Conservation (phyloP, 176 grass and related monocot genomes). For the Saccharum officinarum region DNA sequence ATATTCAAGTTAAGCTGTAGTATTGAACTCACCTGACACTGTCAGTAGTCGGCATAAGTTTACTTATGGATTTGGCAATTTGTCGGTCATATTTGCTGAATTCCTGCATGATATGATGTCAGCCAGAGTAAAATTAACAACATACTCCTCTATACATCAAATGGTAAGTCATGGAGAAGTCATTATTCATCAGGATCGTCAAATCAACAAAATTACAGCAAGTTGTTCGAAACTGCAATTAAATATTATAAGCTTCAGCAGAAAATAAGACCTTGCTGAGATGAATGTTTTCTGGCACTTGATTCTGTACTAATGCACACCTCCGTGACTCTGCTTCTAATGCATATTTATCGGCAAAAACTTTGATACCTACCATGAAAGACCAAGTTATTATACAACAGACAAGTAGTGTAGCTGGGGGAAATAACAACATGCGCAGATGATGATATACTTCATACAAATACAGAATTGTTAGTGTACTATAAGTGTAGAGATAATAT, state of each 20-base stretch:
- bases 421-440: background rate
- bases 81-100: constrained; percentile 57
- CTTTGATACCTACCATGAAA: constrained; percentile 61
- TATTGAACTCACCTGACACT: constrained; percentile 55
- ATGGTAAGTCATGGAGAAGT: constrained; percentile 2
- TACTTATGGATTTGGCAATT: constrained; percentile 70
- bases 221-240: constrained; percentile 18
- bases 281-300: constrained; percentile 57
- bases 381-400: background rate
- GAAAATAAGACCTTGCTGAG: constrained; percentile 60
- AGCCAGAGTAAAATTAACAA: constrained; percentile 14
- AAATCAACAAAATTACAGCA: constrained; percentile 18
- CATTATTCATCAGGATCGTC: background rate
- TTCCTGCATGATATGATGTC: constrained; percentile 50
- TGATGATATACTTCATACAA: background rate
- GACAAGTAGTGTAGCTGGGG: constrained; percentile 18
- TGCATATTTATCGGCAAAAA: constrained; percentile 69
- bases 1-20: constrained; percentile 15
- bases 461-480: background rate
- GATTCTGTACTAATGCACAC: constrained; percentile 58
- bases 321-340: constrained; percentile 68
- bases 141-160: constrained; percentile 12
- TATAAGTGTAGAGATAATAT: constrained; percentile 9
- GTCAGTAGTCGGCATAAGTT: constrained; percentile 66
- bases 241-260: background rate